Evolutionary conservation across 768 basidiomycete species (phyloP), one percentile per base, ranked within the genome.

Genomic region (Boletales sp.): DNA sequence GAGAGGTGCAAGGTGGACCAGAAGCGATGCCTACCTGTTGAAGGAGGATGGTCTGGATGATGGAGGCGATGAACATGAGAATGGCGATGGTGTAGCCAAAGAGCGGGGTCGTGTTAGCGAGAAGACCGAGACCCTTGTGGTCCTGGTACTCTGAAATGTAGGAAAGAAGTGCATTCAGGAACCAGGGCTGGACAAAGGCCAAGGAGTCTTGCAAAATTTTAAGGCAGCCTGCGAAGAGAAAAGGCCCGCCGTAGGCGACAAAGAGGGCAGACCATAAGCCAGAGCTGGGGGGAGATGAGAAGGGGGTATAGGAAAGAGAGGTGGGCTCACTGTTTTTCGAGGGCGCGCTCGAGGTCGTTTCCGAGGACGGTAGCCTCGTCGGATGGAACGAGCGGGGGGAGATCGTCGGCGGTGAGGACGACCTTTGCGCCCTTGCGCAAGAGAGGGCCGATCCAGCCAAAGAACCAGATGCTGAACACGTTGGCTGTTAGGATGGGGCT

Each of bases 121-220:
- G 51, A 51, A 54, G 62, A 30, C 50, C 51, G 0, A 66, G 58
- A 17, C 63, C 64, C 50, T 73, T 73, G 15, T 78, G 60, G 37
- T 62, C 69, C 59, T 88, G 86, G 66, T 95, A 97, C 3, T 71
- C 68, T 0, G 89, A 83, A 40, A 98, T 94, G 63, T 90, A 97
- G 9, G 79, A 70, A 44, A 97, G 74, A 5, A 98, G 72, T 59
- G 81, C 76, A 8, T 89, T 81, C 19, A 98, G 79, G 2, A 97
- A 75, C 62, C 93, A 86, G 0, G 95, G 95, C 62, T 97, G 94
- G 8, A 82, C 65, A 69, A 97, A 97, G 0, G 83, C 81, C 17
- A 97, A 72, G 24, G 73, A 69, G 62, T 98, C 95, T 63, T 94
- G 90, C 1, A 78, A 30, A n/a, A 88, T 51, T 68, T 95, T 97